Evolutionary conservation across 148 eudicot species (phyloP).

Genomic region (Rhododendron henanense): DNA sequence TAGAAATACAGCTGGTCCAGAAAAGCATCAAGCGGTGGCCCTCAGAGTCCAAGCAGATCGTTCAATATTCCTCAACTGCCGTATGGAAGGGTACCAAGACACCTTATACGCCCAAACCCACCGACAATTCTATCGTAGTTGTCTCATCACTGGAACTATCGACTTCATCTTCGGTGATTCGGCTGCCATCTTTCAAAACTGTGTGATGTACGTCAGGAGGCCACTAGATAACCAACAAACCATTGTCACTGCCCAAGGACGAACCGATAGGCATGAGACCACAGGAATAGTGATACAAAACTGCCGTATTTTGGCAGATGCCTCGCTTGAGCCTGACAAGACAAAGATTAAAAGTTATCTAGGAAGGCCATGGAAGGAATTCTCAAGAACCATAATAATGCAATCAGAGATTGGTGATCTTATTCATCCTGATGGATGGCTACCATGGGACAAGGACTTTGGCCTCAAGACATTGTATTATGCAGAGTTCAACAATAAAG

Average conservation of each 20-base stretch:
- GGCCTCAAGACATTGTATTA: slow-evolving; percentile 57
- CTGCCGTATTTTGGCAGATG: slow-evolving; percentile 45
- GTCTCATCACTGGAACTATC: slow-evolving; percentile 56
- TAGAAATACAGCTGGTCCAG: slow-evolving; percentile 73
- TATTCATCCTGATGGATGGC: slow-evolving; percentile 70
- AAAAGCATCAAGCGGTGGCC: slow-evolving; percentile 82
- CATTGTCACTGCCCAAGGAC: slow-evolving; percentile 67
- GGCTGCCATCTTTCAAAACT: slow-evolving; percentile 60
- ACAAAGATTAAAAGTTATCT: slow-evolving; percentile 48
- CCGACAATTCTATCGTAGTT: slow-evolving; percentile 59
- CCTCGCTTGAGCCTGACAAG: slow-evolving; percentile 32
- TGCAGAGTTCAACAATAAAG: slow-evolving; percentile 60
- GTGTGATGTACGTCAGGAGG: slow-evolving; percentile 39
- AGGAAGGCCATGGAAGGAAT: slow-evolving; percentile 77
- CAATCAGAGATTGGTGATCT: slow-evolving; percentile 49
- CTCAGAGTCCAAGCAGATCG: slow-evolving; percentile 63
- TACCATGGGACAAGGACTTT: slow-evolving; percentile 41
- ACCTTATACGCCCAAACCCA: slow-evolving; percentile 66
- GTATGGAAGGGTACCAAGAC: slow-evolving; percentile 70
- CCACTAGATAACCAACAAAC: slow-evolving; percentile 56
- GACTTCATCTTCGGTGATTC: slow-evolving; percentile 82
- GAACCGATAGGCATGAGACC: slow-evolving; percentile 40
- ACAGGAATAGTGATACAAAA: slow-evolving; percentile 66
- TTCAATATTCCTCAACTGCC: slow-evolving; percentile 62
- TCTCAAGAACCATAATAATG: slow-evolving; percentile 66